Evolutionary conservation across 1,284 basidiomycete genomes (phyloP).

Genomic region (Irpex sp.): DNA sequence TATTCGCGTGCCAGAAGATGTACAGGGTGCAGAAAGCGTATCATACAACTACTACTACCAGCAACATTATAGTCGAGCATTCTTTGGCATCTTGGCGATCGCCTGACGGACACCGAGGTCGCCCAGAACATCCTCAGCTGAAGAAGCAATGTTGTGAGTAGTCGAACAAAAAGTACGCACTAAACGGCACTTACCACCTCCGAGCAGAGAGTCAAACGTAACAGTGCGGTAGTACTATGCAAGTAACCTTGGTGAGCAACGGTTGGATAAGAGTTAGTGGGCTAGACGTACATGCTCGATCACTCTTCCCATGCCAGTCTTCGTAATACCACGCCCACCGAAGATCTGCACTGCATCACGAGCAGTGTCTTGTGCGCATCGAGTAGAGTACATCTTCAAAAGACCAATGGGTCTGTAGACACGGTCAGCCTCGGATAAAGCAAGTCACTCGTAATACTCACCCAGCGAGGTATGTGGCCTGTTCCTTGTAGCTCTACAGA

Average conservation of each 20-base stretch:
- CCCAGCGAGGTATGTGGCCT: conserved; percentile 39
- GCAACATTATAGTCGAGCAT: conserved; percentile 39
- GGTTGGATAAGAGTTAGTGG: neutral
- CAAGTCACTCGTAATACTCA: conserved; percentile 11
- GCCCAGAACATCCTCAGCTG: conserved; percentile 25
- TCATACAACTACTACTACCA: neutral
- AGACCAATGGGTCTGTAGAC: conserved; percentile 24
- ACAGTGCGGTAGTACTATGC: conserved; percentile 17
- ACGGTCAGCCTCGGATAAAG: neutral
- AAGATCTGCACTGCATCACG: conserved; percentile 53
- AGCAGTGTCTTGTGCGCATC: conserved; percentile 28
- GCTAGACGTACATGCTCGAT: conserved; percentile 24
- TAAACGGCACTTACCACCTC: conserved; percentile 11
- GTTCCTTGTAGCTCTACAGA: conserved; percentile 35
- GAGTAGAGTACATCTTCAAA: conserved; percentile 29
- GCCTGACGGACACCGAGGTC: conserved; percentile 68
- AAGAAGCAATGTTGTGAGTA: neutral
- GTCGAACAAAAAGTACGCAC: neutral
- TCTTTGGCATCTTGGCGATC: conserved; percentile 56
- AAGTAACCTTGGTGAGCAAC: neutral
- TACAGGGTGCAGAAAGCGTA: neutral
- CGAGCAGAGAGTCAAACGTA: conserved; percentile 17
- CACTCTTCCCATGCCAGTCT: conserved; percentile 50
- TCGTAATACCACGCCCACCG: conserved; percentile 50
- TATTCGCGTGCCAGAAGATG: too few relatives aligned